A percentile compares a stretch with the other conserved stretches of the same genome.
Conservation (phyloP, 495 filamentous ascomycete species). For the Penicillium taxi region DNA sequence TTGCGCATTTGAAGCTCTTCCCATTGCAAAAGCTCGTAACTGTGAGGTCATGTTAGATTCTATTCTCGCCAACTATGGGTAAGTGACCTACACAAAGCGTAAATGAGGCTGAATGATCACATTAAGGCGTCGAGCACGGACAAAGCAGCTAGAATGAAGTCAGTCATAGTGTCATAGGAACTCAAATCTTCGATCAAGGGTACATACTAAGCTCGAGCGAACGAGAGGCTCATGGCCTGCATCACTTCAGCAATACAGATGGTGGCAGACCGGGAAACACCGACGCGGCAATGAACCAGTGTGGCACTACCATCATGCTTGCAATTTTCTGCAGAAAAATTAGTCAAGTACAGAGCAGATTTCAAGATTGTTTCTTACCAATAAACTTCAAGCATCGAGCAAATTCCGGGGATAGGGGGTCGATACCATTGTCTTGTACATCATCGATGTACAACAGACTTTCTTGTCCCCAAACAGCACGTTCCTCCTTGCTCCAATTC, state of each 20-base stretch:
- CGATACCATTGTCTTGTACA: constrained; percentile 95
- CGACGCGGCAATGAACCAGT: constrained; percentile 92
- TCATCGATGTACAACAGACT: constrained; percentile 71
- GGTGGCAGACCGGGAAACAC: constrained; percentile 88
- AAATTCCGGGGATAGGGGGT: constrained; percentile 82
- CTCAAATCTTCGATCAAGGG: neutral
- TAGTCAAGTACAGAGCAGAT: constrained; percentile 2
- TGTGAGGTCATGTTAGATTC: constrained; percentile 15
- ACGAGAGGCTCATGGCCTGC: constrained; percentile 67
- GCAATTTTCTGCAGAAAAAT: constrained; percentile 53
- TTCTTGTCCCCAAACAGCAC: constrained; percentile 59
- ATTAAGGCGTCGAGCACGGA: constrained; percentile 79
- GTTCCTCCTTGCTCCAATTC: constrained; percentile 63
- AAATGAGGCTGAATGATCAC: constrained; percentile 67
- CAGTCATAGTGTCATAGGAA: constrained; percentile 2
- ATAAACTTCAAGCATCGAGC: constrained; percentile 84
- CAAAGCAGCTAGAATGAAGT: constrained; percentile 59
- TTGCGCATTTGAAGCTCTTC: constrained; percentile 58
- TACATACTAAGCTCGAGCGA: constrained; percentile 79
- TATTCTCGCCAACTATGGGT: neutral
- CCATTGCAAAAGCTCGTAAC: constrained; percentile 80
- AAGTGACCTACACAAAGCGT: constrained; percentile 48
- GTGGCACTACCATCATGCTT: constrained; percentile 71
- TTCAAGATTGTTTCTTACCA: constrained; percentile 46
- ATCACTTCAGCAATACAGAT: constrained; percentile 99